These are phyloP conservation scores for Blastocystis sp. DNA, from an alignment of 352 stramenopile species.

Conservation along the genomic window DNA sequence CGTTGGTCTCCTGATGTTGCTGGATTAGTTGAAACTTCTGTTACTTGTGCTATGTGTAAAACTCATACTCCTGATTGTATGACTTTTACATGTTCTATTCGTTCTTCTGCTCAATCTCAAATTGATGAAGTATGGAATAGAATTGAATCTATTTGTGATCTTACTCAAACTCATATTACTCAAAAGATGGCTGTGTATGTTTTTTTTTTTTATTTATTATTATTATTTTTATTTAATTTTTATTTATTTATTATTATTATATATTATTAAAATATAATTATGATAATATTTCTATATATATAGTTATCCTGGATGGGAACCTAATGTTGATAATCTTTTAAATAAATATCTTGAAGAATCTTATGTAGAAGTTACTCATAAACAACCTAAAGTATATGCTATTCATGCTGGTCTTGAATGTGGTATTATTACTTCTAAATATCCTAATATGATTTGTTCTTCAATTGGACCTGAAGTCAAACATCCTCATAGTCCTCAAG, in stretches of 20 bases:
- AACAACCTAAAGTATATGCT: slow-evolving; percentile 41
- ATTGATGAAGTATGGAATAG: slow-evolving; percentile 38
- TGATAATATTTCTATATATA: no score
- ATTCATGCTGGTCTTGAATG: slow-evolving; percentile 48
- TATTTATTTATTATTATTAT: no score
- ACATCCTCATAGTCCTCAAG: slow-evolving; percentile 32
- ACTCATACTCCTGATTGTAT: slow-evolving; percentile 9
- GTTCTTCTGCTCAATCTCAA: slow-evolving; percentile 21
- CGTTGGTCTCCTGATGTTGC: slow-evolving; percentile 26
- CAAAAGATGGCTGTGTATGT: slow-evolving; percentile 9
- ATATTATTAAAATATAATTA: no score
- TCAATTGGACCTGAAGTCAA: slow-evolving; percentile 41
- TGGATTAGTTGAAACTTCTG: slow-evolving; percentile 33
- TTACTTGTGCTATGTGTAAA: slow-evolving; percentile 31
- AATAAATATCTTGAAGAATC: slow-evolving; percentile 40
- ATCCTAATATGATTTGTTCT: slow-evolving; percentile 42
- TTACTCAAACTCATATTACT: slow-evolving; percentile 20
- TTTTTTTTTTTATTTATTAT: neutral
- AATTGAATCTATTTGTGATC: slow-evolving; percentile 16
- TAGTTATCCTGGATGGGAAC: slow-evolving; percentile 46
- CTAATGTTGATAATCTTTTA: slow-evolving; percentile 42
- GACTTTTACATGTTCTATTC: slow-evolving; percentile 27
- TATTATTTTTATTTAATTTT: no score
- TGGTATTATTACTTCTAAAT: slow-evolving; percentile 44
- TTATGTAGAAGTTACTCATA: slow-evolving; percentile 37